Evolutionary conservation across 1,284 basidiomycete genomes (phyloP), one percentile per base, ranked within the genome.

Genomic region (Sporisorium exsertum): DNA sequence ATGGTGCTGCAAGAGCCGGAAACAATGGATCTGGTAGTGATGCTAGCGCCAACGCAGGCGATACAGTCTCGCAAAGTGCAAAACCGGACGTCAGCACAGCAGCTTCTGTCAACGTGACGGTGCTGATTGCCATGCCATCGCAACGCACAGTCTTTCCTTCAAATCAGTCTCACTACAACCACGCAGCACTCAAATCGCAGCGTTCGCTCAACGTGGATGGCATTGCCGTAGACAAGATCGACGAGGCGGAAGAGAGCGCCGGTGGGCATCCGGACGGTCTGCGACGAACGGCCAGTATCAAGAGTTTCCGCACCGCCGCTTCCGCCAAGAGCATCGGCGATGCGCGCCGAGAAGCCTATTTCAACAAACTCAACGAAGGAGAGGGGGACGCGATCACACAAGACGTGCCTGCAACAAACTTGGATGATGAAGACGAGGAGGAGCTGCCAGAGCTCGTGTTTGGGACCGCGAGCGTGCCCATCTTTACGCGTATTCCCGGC

Each of bases 381-480:
- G 67, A 74, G 37, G 64, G 49, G 6, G 64, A 73, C 51, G 42
- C 42, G 3, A 49, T 42, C 10, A 18, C 56, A 16, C 49, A 64
- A 35, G 54, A 67, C 29, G 6, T 62, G 7, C 57, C 35, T 15
- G 32, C 51, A 26, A 64, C 67, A n/a, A 54, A 50, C 35, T n/a
- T 66, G n/a, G 75, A 77, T 15, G 79, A 78, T 26, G 78, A 73
- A 16, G 80, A 81, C 32, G 80, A 80, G 60, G 81, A 81, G 45
- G 80, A 81, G 65, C 65, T 82, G 16, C 80, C 81, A 1, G 81
- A 82, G 67, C 73, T 82, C 42, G 73, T 82, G 33, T 80, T 82
- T 65, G 81, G 81, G 32, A 82, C 81, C 1, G 80, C 81, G 18
- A 75, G 69, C n/a, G 80, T 81, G n/a, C 81, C 81, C n/a, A 68